A percentile compares a stretch with the other conserved stretches of the same genome.
Evolutionary conservation across 1,284 basidiomycete genomes (phyloP).

Genomic region (Trametes pubescens): DNA sequence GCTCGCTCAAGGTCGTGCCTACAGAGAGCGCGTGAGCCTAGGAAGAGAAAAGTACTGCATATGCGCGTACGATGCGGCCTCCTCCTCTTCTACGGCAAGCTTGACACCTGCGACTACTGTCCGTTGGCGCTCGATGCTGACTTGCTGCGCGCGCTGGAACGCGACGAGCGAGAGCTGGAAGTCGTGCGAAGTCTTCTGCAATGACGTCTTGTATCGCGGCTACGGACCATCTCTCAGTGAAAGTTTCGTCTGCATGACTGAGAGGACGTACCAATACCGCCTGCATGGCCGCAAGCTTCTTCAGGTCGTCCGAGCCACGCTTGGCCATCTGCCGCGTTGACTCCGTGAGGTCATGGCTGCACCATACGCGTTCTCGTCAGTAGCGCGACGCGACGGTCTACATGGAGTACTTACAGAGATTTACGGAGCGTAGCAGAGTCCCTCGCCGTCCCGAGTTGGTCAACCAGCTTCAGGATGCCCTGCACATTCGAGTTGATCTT

Average conservation of each 20-base stretch:
- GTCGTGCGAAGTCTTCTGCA: conserved; percentile 94
- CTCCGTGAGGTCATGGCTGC: conserved; percentile 89
- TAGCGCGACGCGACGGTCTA: background rate
- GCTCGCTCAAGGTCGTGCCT: conserved; percentile 35
- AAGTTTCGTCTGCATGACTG: background rate
- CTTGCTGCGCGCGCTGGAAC: conserved; percentile 92
- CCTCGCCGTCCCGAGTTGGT: conserved; percentile 85
- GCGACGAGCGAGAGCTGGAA: conserved; percentile 89
- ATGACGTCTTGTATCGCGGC: conserved; percentile 78
- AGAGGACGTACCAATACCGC: conserved; percentile 51
- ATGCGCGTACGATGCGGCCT: conserved; percentile 47
- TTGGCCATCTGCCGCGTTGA: conserved; percentile 95
- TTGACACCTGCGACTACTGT: conserved; percentile 85
- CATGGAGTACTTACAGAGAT: conserved; percentile 66
- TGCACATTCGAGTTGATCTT: conserved; percentile 99
- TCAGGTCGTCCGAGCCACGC: conserved; percentile 91
- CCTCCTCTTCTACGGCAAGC: conserved; percentile 78
- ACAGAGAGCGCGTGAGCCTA: background rate
- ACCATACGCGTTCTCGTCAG: background rate
- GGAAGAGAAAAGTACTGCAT: background rate
- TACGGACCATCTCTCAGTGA: conserved; percentile 38
- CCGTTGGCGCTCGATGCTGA: conserved; percentile 87
- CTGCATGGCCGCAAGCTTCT: conserved; percentile 81
- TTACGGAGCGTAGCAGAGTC: conserved; percentile 83
- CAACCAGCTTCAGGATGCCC: conserved; percentile 91